phyloP scores from a whole-genome alignment of 2,329 filamentous ascomycete genomes.

The Fusarium sp. region DNA sequence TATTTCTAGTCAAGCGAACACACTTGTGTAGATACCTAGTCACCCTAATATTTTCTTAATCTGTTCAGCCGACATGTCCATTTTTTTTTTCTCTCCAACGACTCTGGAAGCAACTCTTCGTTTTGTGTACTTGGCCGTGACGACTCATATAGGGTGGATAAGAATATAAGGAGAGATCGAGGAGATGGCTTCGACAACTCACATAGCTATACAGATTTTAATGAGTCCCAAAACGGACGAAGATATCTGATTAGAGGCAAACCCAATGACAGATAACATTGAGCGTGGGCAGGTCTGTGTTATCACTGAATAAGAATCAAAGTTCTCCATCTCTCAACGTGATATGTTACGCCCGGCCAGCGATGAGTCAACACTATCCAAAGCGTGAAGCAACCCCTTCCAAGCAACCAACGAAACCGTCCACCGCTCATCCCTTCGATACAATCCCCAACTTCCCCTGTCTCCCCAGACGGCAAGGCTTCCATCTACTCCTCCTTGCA shows the following conservation, averaged over 20 bases:
- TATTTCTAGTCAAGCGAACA: not conserved
- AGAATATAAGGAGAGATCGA: not conserved
- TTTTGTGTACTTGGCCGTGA: not conserved
- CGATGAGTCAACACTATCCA: not conserved
- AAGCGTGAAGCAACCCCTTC: not conserved
- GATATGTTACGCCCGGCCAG: not conserved
- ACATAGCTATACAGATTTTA: not conserved
- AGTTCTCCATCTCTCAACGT: not conserved
- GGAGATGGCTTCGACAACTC: no score
- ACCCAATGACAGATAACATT: not conserved
- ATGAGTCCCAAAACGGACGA: not conserved
- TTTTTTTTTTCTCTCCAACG: not conserved
- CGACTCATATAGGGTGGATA: not conserved
- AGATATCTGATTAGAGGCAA: not conserved
- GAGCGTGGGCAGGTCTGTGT: not conserved
- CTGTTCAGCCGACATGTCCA: not conserved
- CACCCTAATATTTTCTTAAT: not conserved
- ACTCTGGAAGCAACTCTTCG: not conserved
- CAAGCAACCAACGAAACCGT: not conserved
- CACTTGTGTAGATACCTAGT: not conserved
- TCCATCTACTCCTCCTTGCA: not conserved
- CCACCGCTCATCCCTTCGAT: not conserved
- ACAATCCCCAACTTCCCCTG: not conserved
- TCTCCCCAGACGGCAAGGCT: not conserved
- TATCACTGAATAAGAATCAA: no score